Base-by-base conservation (phyloP, 2,329 filamentous ascomycete genomes). In the Colletotrichum sp. region DNA sequence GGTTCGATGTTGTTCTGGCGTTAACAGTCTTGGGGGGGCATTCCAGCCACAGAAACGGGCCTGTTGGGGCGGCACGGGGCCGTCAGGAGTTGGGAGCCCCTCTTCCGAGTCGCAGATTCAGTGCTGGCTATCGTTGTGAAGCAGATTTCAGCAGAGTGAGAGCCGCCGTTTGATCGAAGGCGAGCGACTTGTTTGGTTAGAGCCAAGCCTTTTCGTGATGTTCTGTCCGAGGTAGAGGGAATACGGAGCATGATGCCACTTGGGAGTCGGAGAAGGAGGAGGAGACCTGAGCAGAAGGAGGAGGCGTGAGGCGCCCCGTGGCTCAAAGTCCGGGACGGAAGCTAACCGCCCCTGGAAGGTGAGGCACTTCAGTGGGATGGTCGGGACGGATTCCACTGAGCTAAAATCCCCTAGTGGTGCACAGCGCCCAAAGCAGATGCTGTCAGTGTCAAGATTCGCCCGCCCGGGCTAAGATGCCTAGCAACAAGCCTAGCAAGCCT, bases 31-130 rank as follows among this genome's bases (percentile, higher is more conserved):
- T 58, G 8, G 63, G 32, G 32, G 13, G 63, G 32, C 14, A 59
- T 62, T 62, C 69, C 62, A 74, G 72, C 61, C 68, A 74, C 67
- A 65, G 66, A 30, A 59, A 65, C 58, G 66, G 58, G 43, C 48
- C 64, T 43, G 18, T 68, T 59, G 61, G 67, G 58, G 71, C 58
- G 21, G 30, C 34, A 74, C 61, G 68, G 72, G 72, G 61, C 55
- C 21, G 55, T n/a, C 34, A 75, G 69, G 73, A 68, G 73, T 59
- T 21, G 43, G 12, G 38, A n/a, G 72, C 14, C 63, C 73, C 73
- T 75, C 73, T 64, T 75, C 16, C 69, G 48, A 75, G 73, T 75
- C 48, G 43, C 73, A 73, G 73, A 73, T 73, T 73, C 52, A 68
- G 64, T 63, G 32, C 18, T 13, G 13, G n/a, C 24, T 62, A 55